Percentiles rank a stretch among this genome's conserved stretches.
Conservation (phyloP, 1,284 basidiomycete species). For the Boletus sp. region DNA sequence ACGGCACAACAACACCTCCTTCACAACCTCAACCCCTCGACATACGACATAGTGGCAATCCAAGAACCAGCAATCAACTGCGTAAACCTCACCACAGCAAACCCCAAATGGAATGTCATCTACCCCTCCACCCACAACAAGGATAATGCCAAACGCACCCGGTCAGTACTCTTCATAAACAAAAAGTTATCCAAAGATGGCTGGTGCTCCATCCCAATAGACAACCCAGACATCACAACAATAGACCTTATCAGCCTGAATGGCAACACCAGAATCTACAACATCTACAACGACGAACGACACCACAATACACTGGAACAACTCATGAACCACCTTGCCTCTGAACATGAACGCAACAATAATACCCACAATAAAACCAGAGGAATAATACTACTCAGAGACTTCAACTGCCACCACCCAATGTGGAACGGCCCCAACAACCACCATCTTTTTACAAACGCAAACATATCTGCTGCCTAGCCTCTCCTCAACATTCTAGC, state of each 20-base stretch:
- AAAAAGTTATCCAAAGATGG: background rate
- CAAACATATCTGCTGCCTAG: background rate
- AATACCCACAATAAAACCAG: background rate
- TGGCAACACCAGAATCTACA: background rate
- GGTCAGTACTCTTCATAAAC: background rate
- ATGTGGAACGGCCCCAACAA: background rate
- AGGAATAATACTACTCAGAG: too few relatives aligned
- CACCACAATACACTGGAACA: too few relatives aligned
- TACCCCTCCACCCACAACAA: background rate
- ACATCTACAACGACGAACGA: too few relatives aligned
- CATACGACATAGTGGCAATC: background rate
- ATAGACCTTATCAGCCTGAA: too few relatives aligned
- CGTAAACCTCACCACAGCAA: background rate
- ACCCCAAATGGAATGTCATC: background rate
- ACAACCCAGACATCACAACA: too few relatives aligned
- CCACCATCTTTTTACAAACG: background rate
- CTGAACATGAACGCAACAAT: too few relatives aligned
- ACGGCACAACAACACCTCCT: background rate
- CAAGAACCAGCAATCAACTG: background rate
- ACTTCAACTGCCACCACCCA: background rate
- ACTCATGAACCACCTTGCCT: background rate
- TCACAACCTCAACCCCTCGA: too few relatives aligned
- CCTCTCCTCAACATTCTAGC: background rate
- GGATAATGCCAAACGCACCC: background rate
- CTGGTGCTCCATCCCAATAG: background rate